Evolutionary conservation across 371 early-diverging fungal species (phyloP).

Genomic region (Choanephora cucurbitarum): DNA sequence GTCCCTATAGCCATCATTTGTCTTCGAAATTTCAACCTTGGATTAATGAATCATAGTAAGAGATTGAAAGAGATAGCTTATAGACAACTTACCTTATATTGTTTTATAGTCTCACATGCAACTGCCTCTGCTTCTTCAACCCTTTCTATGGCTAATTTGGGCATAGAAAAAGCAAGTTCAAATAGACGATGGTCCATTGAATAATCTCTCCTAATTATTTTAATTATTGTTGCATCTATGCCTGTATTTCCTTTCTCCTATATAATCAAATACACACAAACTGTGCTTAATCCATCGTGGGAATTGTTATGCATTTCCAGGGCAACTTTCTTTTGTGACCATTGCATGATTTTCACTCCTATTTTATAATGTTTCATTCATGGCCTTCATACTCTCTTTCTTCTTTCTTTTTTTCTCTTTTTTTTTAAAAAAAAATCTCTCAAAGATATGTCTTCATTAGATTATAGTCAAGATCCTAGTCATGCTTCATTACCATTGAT

Average conservation of each 20-base stretch:
- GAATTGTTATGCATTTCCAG: too few relatives aligned
- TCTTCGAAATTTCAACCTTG: conserved; percentile 31
- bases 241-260: background rate
- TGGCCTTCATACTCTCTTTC: background rate
- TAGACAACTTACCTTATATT: too few relatives aligned
- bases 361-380: background rate
- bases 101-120: conserved; percentile 37
- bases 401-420: conserved; percentile 1
- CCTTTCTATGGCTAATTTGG: conserved; percentile 31
- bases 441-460: conserved; percentile 16
- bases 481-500: conserved; percentile 19
- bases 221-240: conserved; percentile 2
- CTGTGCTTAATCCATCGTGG: too few relatives aligned
- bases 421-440: background rate
- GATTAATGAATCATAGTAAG: conserved; percentile 41
- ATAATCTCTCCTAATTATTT: conserved; percentile 10
- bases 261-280: background rate
- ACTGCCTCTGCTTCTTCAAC: conserved; percentile 31
- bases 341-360: background rate
- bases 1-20: conserved; percentile 33
- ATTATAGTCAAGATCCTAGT: conserved; percentile 40
- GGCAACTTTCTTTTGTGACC: too few relatives aligned
- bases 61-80: too few relatives aligned
- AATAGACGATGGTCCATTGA: conserved; percentile 41
- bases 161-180: conserved; percentile 29